Base-by-base conservation (phyloP, 768 basidiomycete genomes). In the Rossbeevera mucosa region DNA sequence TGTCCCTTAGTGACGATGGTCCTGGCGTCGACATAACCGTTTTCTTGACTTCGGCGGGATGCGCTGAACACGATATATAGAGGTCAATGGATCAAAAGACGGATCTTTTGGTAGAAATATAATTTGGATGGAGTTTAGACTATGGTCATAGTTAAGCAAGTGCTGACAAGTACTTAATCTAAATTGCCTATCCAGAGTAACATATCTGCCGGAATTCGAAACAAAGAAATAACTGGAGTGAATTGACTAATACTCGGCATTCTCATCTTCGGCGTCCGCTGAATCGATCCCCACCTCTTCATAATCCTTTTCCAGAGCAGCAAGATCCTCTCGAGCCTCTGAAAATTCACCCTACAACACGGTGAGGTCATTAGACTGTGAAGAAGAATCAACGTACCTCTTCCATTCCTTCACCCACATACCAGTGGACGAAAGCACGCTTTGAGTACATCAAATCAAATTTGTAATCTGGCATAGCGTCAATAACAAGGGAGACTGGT, bases 361-460 rank as follows among this genome's bases (percentile, higher is more conserved):
- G 13, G 38, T 68, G 16, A 63, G 59, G 13, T 11, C 18, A 8
- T 40, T 49, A 25, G 41, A 51, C 14, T 16, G 22, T 49, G 31
- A 58, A 30, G 16, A 51, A 36, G 16, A 50, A 46, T 47, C 7
- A 8, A 58, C 69, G 28, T 55, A 76, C 81, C 78, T 98, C 95
- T 70, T 97, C 95, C 95, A 98, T 97, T 78, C 95, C 95, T 75
- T 98, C 94, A 67, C 94, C 94, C 57, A 96, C 94, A 65, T 94
- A 95, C 93, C 92, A 89, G 70, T 90, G 87, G 22, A 89, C 86
- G 58, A 91, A 91, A 44, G 91, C 91, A 70, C 90, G 89, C 72
- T 91, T 96, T 56, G 94, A 94, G 79, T 95, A 98, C 72, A 98
- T 84, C 62, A 98, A 82, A 69, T 98, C 95, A 72, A 98, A 98